Evolutionary conservation across 2,329 filamentous ascomycete genomes (phyloP).

Genomic region (Fusarium sp.): DNA sequence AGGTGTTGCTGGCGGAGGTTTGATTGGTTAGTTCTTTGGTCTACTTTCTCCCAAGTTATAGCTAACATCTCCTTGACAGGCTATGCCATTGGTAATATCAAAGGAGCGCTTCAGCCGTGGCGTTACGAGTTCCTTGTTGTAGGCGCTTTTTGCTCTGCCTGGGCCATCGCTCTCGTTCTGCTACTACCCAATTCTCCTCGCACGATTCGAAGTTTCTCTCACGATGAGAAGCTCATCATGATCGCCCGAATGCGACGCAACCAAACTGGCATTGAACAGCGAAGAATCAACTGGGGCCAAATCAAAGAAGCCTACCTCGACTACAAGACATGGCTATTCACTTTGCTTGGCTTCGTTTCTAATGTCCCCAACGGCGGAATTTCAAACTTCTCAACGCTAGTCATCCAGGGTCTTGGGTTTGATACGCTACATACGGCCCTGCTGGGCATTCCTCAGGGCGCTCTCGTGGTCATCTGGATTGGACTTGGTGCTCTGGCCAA

Average conservation of each 20-base stretch:
- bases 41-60: not conserved
- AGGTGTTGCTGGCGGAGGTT: conserved; percentile 66
- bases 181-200: conserved; percentile 67
- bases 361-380: conserved; percentile 68
- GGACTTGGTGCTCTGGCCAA: conserved; percentile 53
- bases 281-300: conserved; percentile 63
- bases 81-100: conserved; percentile 69
- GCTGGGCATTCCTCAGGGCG: conserved; percentile 51
- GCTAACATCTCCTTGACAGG: conserved; percentile 36
- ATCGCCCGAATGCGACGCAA: conserved; percentile 64
- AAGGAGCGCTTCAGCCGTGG: conserved; percentile 66
- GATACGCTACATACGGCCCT: conserved; percentile 49
- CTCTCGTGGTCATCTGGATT: conserved; percentile 51
- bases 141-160: conserved; percentile 63
- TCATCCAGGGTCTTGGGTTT: conserved; percentile 68
- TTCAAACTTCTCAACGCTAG: conserved; percentile 67
- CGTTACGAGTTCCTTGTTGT: conserved; percentile 76
- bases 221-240: conserved; percentile 62
- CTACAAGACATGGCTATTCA: conserved; percentile 68
- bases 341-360: conserved; percentile 60
- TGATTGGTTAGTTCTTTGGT: conserved; percentile 43
- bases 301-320: conserved; percentile 65
- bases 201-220: conserved; percentile 60
- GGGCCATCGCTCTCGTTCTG: conserved; percentile 66
- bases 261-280: conserved; percentile 68